phyloP scores from a whole-genome alignment of 1,284 basidiomycete species.

The Naganishia liquefaciens region DNA sequence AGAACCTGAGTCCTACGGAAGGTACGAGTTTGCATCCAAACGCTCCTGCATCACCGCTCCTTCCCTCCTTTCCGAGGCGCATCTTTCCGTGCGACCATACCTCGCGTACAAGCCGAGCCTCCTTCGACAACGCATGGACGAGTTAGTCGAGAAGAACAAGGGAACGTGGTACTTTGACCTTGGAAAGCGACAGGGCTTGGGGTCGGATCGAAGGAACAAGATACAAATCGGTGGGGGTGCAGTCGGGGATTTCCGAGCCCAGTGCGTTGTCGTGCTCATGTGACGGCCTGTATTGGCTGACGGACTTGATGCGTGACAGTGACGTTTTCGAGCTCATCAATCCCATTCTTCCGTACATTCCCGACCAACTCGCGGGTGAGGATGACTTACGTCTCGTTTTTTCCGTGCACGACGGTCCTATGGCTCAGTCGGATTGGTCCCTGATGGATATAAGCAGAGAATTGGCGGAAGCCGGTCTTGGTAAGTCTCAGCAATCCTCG shows the following conservation, averaged over 20 bases:
- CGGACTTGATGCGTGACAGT: not conserved
- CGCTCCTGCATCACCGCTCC: conserved; percentile 36
- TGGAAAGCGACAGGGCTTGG: conserved; percentile 12
- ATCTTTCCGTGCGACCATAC: conserved; percentile 44
- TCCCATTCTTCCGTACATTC: conserved; percentile 5
- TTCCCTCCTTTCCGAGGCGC: conserved; percentile 42
- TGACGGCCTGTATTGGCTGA: not conserved
- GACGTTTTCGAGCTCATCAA: conserved; percentile 12
- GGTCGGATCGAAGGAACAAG: not conserved
- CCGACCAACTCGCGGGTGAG: not conserved
- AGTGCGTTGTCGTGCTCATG: not conserved
- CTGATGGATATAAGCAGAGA: conserved; percentile 23
- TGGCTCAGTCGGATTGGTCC: conserved; percentile 9
- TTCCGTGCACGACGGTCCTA: conserved; percentile 5
- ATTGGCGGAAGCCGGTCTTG: conserved; percentile 12
- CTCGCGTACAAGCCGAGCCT: conserved; percentile 39
- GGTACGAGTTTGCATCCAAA: conserved; percentile 44
- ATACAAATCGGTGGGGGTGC: conserved; percentile 15
- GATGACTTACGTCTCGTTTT: conserved; percentile 11
- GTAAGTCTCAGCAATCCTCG: not conserved
- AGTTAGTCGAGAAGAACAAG: conserved; percentile 1
- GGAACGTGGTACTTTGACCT: conserved; percentile 21
- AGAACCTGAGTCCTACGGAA: conserved; percentile 18
- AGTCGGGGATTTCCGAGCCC: not conserved
- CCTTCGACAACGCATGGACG: conserved; percentile 39